phyloP scores from a whole-genome alignment of 208 protist species.

The Endotrypanum monterogeii region DNA sequence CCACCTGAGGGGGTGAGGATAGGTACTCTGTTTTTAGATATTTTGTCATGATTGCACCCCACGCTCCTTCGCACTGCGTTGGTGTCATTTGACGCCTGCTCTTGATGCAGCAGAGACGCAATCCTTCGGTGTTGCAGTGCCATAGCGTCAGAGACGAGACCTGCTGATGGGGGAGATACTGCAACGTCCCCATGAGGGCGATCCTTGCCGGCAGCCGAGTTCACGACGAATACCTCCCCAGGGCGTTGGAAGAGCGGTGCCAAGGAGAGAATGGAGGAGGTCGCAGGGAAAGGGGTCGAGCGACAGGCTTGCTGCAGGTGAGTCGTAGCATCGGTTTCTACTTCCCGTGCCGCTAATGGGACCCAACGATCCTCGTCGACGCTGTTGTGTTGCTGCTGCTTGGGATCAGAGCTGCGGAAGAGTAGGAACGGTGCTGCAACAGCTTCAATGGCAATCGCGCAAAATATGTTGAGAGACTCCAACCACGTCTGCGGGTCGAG shows the following conservation, averaged over 20 bases:
- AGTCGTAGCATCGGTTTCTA: neutral
- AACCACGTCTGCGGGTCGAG: constrained; percentile 17
- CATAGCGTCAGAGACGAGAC: neutral
- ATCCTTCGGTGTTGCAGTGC: neutral
- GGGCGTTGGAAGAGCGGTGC: neutral
- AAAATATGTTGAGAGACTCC: neutral
- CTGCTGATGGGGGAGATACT: neutral
- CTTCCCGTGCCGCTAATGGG: neutral
- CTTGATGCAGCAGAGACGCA: neutral
- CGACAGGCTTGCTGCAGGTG: neutral
- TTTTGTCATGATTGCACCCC: neutral
- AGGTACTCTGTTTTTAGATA: neutral
- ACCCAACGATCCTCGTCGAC: neutral
- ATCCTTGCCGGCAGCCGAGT: neutral
- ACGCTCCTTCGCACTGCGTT: neutral
- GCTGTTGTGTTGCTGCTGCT: neutral
- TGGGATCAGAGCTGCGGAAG: neutral
- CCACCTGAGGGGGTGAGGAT: neutral
- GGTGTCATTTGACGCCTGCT: neutral
- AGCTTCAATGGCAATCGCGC: constrained; percentile 9
- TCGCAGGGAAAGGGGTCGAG: neutral
- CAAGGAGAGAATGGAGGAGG: neutral
- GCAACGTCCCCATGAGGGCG: neutral
- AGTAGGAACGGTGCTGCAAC: constrained; percentile 25
- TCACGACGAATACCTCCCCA: neutral